Evolutionary conservation across 495 filamentous ascomycete genomes (phyloP).

Genomic region (Daldinia decipiens): DNA sequence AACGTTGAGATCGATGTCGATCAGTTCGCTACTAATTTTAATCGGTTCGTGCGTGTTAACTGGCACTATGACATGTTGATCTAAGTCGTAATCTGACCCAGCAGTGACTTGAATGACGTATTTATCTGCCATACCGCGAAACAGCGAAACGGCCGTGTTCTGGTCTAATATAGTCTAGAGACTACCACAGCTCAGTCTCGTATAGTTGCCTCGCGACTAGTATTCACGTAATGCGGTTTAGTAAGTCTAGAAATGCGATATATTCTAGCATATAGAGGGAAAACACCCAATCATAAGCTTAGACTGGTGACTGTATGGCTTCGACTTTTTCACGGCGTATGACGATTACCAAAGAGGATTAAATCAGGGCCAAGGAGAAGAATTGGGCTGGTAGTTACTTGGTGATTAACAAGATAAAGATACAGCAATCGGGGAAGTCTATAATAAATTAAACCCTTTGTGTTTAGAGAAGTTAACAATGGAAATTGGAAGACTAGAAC

Average conservation of each 20-base stretch:
- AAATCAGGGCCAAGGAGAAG: too few species aligned
- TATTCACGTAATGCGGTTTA: neutral
- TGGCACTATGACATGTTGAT: slow-evolving; percentile 71
- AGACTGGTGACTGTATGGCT: too few species aligned
- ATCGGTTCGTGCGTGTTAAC: slow-evolving; percentile 73
- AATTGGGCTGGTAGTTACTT: too few species aligned
- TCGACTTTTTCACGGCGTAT: too few species aligned
- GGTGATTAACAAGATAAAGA: too few species aligned
- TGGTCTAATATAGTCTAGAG: neutral
- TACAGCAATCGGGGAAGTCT: too few species aligned
- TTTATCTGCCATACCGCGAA: slow-evolving; percentile 64
- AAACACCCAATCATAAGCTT: too few species aligned
- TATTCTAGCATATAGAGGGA: too few species aligned
- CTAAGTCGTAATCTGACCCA: slow-evolving; percentile 74
- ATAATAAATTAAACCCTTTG: too few species aligned
- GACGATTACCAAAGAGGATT: too few species aligned
- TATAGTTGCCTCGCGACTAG: neutral
- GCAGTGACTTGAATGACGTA: slow-evolving; percentile 78
- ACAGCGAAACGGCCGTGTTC: neutral
- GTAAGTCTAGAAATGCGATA: neutral
- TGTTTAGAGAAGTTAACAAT: neutral
- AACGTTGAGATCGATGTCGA: slow-evolving; percentile 72
- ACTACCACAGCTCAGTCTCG: neutral
- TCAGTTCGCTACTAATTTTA: slow-evolving; percentile 67
- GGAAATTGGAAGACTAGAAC: neutral